A percentile compares a stretch with the other conserved stretches of the same genome.
Conservation (phyloP, 345 rosid genomes). For the Salix exigua region DNA sequence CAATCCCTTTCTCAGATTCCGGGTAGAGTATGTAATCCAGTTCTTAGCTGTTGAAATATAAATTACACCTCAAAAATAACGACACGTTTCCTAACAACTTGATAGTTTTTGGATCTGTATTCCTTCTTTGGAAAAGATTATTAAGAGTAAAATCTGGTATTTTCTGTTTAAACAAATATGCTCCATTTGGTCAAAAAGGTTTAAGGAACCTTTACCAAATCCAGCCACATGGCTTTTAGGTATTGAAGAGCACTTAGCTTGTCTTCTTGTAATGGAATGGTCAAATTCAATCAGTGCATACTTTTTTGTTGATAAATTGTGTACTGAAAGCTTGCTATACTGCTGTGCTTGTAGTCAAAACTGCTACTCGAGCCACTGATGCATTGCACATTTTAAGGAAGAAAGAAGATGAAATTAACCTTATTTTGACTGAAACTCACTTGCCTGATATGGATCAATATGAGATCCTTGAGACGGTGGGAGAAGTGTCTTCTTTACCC, state of each 20-base stretch:
- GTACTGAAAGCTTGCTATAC: neutral
- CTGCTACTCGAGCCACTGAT: slow-evolving; percentile 37
- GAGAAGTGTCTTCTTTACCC: slow-evolving; percentile 29
- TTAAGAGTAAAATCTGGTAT: neutral
- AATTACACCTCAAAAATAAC: neutral
- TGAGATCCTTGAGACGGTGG: slow-evolving; percentile 43
- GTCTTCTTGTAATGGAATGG: neutral
- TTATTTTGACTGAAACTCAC: slow-evolving; percentile 42
- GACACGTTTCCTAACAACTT: neutral
- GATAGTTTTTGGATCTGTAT: neutral
- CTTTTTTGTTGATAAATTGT: neutral
- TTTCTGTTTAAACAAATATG: neutral
- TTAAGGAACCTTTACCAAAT: neutral
- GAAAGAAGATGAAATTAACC: slow-evolving; percentile 29
- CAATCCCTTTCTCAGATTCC: neutral
- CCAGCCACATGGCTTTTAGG: neutral
- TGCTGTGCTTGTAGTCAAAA: slow-evolving; percentile 32
- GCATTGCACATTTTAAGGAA: slow-evolving; percentile 33
- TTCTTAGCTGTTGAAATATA: neutral
- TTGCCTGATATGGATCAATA: slow-evolving; percentile 49
- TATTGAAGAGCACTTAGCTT: neutral
- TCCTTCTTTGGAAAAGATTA: neutral
- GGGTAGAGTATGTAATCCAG: neutral
- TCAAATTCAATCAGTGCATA: neutral
- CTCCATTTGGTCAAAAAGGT: neutral